phyloP scores from a whole-genome alignment of 2,329 filamentous ascomycete species.

The Fusarium sarcochroum region DNA sequence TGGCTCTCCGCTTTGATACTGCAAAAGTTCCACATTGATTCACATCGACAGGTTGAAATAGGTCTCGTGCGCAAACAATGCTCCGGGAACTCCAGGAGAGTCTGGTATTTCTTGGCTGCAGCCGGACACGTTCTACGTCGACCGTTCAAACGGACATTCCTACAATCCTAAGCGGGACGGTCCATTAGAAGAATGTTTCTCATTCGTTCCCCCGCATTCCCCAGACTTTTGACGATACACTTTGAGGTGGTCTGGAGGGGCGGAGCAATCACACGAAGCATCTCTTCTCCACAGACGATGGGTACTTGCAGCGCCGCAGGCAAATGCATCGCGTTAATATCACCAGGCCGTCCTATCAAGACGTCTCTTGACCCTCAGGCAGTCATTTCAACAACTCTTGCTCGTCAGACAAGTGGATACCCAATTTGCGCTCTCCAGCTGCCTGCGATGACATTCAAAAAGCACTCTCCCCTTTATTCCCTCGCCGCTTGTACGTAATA shows the following conservation, averaged over 20 bases:
- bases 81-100: slow-evolving; percentile 11
- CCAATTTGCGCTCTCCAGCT: slow-evolving; percentile 21
- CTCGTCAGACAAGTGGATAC: slow-evolving; percentile 24
- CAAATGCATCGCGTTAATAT: slow-evolving; percentile 13
- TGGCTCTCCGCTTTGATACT: slow-evolving; percentile 34
- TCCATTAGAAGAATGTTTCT: slow-evolving; percentile 12
- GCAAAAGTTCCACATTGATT: slow-evolving; percentile 43
- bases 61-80: slow-evolving; percentile 33
- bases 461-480: slow-evolving; percentile 19
- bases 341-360: slow-evolving; percentile 17
- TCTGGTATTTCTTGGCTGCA: slow-evolving; percentile 29
- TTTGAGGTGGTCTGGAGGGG: slow-evolving; percentile 12
- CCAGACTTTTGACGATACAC: slow-evolving; percentile 35
- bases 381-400: slow-evolving; percentile 8
- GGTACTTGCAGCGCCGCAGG: slow-evolving; percentile 5
- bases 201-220: slow-evolving; percentile 39
- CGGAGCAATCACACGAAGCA: slow-evolving; percentile 16
- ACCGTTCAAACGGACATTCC: slow-evolving; percentile 24
- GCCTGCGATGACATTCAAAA: slow-evolving; percentile 24
- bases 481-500: slow-evolving; percentile 40
- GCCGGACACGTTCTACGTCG: slow-evolving; percentile 20
- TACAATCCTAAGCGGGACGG: slow-evolving; percentile 15
- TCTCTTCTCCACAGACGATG: slow-evolving; percentile 32
- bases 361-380: background rate
- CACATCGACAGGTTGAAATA: slow-evolving; percentile 17